Base-by-base conservation (phyloP, 768 basidiomycete species). In the Leccinum aurantiacum region DNA sequence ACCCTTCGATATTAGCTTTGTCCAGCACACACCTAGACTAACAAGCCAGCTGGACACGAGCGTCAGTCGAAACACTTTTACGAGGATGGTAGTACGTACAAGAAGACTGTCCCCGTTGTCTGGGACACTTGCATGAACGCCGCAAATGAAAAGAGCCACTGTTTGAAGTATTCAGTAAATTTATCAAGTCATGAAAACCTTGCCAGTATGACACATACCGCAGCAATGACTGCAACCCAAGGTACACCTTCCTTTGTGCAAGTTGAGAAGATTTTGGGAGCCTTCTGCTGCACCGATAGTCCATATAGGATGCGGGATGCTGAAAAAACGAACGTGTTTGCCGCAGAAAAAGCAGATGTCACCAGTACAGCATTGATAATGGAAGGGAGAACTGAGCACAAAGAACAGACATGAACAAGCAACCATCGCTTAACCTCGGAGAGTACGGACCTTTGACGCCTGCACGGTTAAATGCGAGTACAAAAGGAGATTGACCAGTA, bases 401-500 rank as follows among this genome's bases (percentile, higher is more conserved):
- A 50, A 33, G 25, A 6, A 14, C 41, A 38, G 3, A 24, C 5
- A 27, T 69, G 13, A 57, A 14, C 27, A 13, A 60, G 51, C 4
- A 22, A 7, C 17, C 51, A 54, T 38, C 54, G 71, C 61, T 44
- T 64, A 25, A 48, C 8, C 41, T 5, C 8, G 8, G 27, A 6
- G 7, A 14, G 11, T 17, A 38, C 66, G 6, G 37, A 82, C 82
- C 84, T 76, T 82, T 85, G 69, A 92, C 82, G 9, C 91, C 89
- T 1, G 89, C 87, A 35, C 82, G 79, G 49, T 75, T 80, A 64
- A 94, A 86, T n/a, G 91, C 92, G 63, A 94, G 87, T 57, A 94
- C 92, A 74, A 91, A 95, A 3, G 93, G 93, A 3, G 90, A 91
- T 54, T 86, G 71, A 0, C 88, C 84, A n/a, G 91, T 91, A 17